Base-by-base conservation (phyloP, 2,329 filamentous ascomycete species). In the Trichoderma lentiforme region DNA sequence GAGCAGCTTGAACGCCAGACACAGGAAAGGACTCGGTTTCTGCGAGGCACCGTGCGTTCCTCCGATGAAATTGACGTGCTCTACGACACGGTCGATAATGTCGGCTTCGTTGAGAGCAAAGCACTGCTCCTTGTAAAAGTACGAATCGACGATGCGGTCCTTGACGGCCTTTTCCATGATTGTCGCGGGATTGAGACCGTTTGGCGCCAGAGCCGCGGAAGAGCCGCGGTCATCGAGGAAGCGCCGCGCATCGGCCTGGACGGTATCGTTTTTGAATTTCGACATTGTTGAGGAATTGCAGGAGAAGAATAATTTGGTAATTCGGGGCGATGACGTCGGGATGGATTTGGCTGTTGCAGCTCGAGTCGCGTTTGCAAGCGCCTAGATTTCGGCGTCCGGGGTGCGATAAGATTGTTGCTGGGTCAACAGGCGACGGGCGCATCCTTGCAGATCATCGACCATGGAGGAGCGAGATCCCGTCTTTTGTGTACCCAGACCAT, bases 111-210 rank as follows among this genome's bases (percentile, higher is more conserved):
- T 99, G 75, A 99, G 87, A 56, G 93, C 96, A 83, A 98, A 99
- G 81, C 96, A 98, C 84, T 98, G 95, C 83, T 98, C 96, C 82
- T 98, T 98, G 92, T 94, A 99, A 85, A 97, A 99, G 84, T 97
- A 97, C 68, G 91, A 93, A 79, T 97, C 94, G 76, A 95, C 90
- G 82, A 99, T 98, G 79, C 96, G 94, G 83, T 99, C 96, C 79
- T 93, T 93, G 75, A 98, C 94, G 53, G 94, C 92, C 81, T 97
- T 97, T 82, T 98, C 95, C 87, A 98, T 93, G 73, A 98, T 93
- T 5, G 93, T 95, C n/a, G 94, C 93, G 1, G 95, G 95, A 83
- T 98, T 98, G 78, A 97, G 92, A 73, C 94, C 94, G 80, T 95
- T 91, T 72, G 89, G 94, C 74, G 96, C 91, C 26, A 97, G 88